Percentiles rank a stretch among this genome's conserved stretches.
These are phyloP conservation scores for Tetracentron sinense DNA, from an alignment of 164 flowering plant genomes.

Conservation along the genomic window DNA sequence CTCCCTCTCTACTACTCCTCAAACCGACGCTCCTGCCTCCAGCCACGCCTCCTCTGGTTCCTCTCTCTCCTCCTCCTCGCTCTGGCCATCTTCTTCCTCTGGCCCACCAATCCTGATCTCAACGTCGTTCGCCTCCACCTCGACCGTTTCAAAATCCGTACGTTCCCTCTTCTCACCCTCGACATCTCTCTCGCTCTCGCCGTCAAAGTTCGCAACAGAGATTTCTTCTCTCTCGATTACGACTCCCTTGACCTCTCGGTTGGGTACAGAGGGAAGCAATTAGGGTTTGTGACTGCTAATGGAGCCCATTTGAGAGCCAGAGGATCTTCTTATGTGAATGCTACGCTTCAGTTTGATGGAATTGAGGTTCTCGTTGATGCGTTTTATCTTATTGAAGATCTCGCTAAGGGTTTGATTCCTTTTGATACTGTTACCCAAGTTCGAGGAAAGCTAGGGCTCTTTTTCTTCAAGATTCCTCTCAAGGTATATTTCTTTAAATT, in stretches of 20 bases:
- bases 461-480: conserved; percentile 58
- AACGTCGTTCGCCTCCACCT: conserved; percentile 45
- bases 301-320: conserved; percentile 52
- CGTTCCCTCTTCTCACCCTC: conserved; percentile 35
- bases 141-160: conserved; percentile 34
- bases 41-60: conserved; percentile 10
- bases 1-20: conserved; percentile 17
- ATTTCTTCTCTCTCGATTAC: conserved; percentile 60
- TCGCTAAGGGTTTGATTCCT: conserved; percentile 65
- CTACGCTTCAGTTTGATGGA: conserved; percentile 57
- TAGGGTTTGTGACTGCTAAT: conserved; percentile 56
- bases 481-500: no score
- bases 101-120: conserved; percentile 69
- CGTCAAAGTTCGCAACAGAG: conserved; percentile 48
- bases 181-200: conserved; percentile 51
- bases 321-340: conserved; percentile 52
- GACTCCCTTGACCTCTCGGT: conserved; percentile 41
- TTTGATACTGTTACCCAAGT: conserved; percentile 61
- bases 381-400: conserved; percentile 63
- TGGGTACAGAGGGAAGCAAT: conserved; percentile 56
- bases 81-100: conserved; percentile 40
- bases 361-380: conserved; percentile 59
- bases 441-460: conserved; percentile 51
- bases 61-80: conserved; percentile 32
- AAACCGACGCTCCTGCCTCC: conserved; percentile 12